These are phyloP conservation scores for Echium plantagineum DNA, from an alignment of 257 asterid species.

Conservation along the genomic window DNA sequence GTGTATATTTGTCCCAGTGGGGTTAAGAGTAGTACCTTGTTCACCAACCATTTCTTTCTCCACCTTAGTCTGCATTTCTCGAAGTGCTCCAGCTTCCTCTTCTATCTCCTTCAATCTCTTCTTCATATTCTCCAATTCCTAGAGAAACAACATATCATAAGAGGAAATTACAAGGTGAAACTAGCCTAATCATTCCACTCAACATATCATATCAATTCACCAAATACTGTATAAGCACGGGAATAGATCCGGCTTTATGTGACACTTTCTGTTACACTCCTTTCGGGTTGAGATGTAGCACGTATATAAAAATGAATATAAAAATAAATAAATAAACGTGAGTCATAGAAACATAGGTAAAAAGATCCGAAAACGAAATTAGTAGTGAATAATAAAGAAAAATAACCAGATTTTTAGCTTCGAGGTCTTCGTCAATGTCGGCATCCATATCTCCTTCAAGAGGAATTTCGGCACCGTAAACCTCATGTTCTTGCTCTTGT, in stretches of 20 bases:
- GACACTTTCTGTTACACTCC: too few species aligned
- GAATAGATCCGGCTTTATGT: too few species aligned
- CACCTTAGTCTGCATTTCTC: slow-evolving; percentile 1
- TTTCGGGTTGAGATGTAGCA: too few species aligned
- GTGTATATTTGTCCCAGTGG: background rate
- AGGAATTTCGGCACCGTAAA: slow-evolving; percentile 15
- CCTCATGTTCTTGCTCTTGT: slow-evolving; percentile 14
- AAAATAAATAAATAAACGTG: too few species aligned
- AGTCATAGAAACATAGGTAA: background rate
- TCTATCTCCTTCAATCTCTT: slow-evolving; percentile 7
- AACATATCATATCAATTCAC: too few species aligned
- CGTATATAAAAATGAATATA: too few species aligned
- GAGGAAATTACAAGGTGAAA: background rate
- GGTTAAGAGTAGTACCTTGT: background rate
- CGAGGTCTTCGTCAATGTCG: slow-evolving; percentile 10
- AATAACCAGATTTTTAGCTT: slow-evolving; percentile 13
- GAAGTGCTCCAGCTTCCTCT: slow-evolving; percentile 6
- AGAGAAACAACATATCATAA: background rate
- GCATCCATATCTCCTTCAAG: slow-evolving; percentile 19
- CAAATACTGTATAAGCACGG: too few species aligned
- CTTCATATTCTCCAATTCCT: slow-evolving; percentile 8
- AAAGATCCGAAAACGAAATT: background rate
- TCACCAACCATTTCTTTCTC: slow-evolving; percentile 1
- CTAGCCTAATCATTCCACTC: too few species aligned
- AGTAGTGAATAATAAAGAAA: too few species aligned